A percentile compares a stretch with the other conserved stretches of the same genome.
Conservation (phyloP, 257 asterid species). For the Petunia axillaris region DNA sequence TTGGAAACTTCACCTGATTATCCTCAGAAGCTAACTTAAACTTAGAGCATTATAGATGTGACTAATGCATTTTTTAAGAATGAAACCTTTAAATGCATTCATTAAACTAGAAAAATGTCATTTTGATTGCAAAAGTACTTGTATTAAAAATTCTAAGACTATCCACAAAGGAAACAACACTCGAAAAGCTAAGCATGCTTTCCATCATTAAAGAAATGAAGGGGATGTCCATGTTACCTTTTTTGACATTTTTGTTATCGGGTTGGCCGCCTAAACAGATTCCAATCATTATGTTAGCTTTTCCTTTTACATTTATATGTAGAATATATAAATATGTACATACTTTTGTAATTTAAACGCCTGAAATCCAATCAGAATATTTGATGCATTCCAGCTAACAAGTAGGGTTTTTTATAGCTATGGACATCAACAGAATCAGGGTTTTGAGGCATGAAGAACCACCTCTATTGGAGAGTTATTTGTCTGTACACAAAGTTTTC, state of each 20-base stretch:
- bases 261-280: background rate
- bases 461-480: too few relatives aligned
- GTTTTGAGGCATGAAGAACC: too few relatives aligned
- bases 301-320: background rate
- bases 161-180: background rate
- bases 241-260: background rate
- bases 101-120: too few relatives aligned
- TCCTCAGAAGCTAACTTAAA: background rate
- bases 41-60: background rate
- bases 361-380: background rate
- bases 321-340: too few relatives aligned
- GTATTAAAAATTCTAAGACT: background rate
- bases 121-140: too few relatives aligned
- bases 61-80: too few relatives aligned
- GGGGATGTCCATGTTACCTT: background rate
- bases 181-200: background rate
- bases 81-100: too few relatives aligned
- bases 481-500: too few relatives aligned
- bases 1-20: background rate
- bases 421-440: too few relatives aligned
- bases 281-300: background rate
- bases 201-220: background rate
- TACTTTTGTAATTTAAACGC: background rate
- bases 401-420: too few relatives aligned
- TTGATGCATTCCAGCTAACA: background rate